A percentile compares a stretch with the other conserved stretches of the same genome.
These are phyloP conservation scores for Saccharomyces eubayanus DNA, from an alignment of 805 yeast genomes.

Conservation along the genomic window DNA sequence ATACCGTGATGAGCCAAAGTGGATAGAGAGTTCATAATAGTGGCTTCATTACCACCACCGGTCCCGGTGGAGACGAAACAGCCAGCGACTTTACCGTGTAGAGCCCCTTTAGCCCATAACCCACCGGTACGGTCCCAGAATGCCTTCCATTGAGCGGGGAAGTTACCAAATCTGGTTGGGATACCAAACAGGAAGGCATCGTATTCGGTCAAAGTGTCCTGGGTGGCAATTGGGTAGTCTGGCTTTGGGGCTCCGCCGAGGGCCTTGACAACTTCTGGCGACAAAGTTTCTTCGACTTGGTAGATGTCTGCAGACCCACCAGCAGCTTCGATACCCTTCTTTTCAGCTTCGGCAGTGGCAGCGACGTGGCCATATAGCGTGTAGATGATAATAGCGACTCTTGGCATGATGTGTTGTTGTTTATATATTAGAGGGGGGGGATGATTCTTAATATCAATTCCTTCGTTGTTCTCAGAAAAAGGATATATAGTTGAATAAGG, in stretches of 20 bases:
- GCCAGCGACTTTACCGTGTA: constrained; percentile 68
- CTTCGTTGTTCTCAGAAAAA: background rate
- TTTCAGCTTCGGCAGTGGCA: constrained; percentile 57
- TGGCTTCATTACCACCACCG: constrained; percentile 80
- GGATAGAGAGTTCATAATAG: constrained; percentile 56
- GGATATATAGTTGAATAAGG: background rate
- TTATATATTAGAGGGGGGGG: background rate
- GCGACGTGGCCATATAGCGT: constrained; percentile 75
- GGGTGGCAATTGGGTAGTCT: constrained; percentile 54
- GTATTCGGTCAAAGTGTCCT: constrained; percentile 49
- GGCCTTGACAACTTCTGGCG: constrained; percentile 48
- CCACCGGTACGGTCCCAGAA: constrained; percentile 76
- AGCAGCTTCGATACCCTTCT: constrained; percentile 59
- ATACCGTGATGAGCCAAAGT: constrained; percentile 72
- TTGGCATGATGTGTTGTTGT: constrained; percentile 20
- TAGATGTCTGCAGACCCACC: constrained; percentile 65
- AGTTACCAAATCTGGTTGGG: constrained; percentile 78
- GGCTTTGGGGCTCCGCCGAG: constrained; percentile 61
- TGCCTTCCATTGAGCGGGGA: constrained; percentile 69
- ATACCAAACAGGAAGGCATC: constrained; percentile 81
- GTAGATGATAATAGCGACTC: constrained; percentile 70
- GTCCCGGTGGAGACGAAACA: constrained; percentile 67
- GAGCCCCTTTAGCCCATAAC: constrained; percentile 67
- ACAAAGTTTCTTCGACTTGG: constrained; percentile 75
- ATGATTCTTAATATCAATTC: background rate